Evolutionary conservation across 805 yeast species (phyloP), one percentile per base, ranked within the genome.

Genomic region (Pichia cabralensis): DNA sequence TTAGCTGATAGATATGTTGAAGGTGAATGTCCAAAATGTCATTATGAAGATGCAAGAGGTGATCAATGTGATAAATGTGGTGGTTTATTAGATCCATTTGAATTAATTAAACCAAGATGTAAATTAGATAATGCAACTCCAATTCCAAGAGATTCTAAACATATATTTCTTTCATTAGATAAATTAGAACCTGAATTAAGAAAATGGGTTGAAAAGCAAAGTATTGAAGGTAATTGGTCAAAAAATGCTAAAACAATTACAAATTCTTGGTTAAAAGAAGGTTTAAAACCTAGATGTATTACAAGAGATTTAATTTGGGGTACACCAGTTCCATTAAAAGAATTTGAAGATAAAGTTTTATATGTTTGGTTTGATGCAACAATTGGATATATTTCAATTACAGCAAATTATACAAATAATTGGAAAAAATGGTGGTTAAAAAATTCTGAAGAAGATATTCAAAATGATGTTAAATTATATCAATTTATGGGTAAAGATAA

Each of bases 401-500:
- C 99, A 20, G 96, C 97, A 18, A 81, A 80, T 58, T 94, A 89
- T 62, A 76, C 85, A 13, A 63, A 64, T 29, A 71, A 69, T 34
- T 89, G 97, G 97, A 63, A 70, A 50, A 55, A 74, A 48, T 89
- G 98, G 98, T 92, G 99, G 99, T 23, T 41, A 36, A 34, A 33
- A 17, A 33, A 38, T 31, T 26, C 37, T 31, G 33, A 30, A 30
- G 37, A 32, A n/a, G 75, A 74, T 49, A 68, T 81, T 53, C 94
- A 95, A n/a, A 85, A 86, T 35, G 58, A 86, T 42, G 96, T 92
- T 43, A 62, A 81, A 45, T 66, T 92, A 46, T 85, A 83, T 58
- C 99, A 92, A 66, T 92, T 92, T 60, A 92, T 92, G 99, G 99
- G 99, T 61, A 92, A 92, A 60, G 99, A 92, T 61, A 92, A 92